phyloP scores from a whole-genome alignment of 2,329 filamentous ascomycete genomes.

The Curvularia sp. region DNA sequence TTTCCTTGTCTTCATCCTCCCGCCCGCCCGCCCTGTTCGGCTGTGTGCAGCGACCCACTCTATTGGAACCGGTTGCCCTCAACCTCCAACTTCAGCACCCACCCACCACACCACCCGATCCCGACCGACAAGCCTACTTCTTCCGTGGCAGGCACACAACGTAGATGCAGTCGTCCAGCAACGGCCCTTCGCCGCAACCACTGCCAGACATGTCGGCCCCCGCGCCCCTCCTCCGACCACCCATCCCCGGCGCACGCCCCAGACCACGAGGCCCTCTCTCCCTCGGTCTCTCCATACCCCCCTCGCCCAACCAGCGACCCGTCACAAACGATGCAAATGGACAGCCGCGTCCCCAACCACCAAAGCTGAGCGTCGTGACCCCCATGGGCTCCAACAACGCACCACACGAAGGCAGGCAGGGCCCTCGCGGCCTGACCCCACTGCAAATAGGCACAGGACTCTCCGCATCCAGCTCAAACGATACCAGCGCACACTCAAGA shows the following conservation, averaged over 20 bases:
- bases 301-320: conserved; percentile 81
- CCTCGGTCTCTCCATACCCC: conserved; percentile 87
- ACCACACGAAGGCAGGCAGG: conserved; percentile 70
- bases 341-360: conserved; percentile 66
- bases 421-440: conserved; percentile 61
- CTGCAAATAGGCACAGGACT: conserved; percentile 59
- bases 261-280: conserved; percentile 72
- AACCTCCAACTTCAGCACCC: conserved; percentile 30
- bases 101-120: not conserved
- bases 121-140: not conserved
- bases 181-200: conserved; percentile 32
- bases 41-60: conserved; percentile 40
- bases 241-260: conserved; percentile 71
- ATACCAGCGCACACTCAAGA: conserved; percentile 80
- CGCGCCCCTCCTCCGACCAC: conserved; percentile 81
- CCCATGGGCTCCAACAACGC: conserved; percentile 81
- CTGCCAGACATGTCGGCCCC: conserved; percentile 71
- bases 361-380: conserved; percentile 84
- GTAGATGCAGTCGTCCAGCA: conserved; percentile 39
- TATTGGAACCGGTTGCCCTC: conserved; percentile 36
- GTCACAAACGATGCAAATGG: conserved; percentile 68
- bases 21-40: conserved; percentile 36
- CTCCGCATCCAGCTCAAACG: conserved; percentile 78
- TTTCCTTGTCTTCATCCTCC: conserved; percentile 4
- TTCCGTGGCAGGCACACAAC: conserved; percentile 8